Evolutionary conservation across 2,329 filamentous ascomycete species (phyloP), one percentile per base, ranked within the genome.

Genomic region (Lomentospora prolificans): DNA sequence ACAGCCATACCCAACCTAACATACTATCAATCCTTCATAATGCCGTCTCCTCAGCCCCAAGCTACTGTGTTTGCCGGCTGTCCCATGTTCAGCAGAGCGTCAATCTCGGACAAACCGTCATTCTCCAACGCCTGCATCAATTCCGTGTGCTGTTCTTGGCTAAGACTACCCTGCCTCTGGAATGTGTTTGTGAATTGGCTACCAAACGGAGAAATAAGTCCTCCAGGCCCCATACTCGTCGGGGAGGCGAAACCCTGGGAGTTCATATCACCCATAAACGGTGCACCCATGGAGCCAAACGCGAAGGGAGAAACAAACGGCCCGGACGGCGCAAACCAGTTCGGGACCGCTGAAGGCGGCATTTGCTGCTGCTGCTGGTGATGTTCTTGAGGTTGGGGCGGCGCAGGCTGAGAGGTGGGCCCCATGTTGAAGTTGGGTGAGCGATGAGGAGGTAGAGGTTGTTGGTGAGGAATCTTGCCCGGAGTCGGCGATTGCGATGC

Each of bases 81-180:
- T 55, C 58, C 28, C 69, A 70, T 71, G 53, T 70, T 81, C 61
- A 86, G 68, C 56, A 82, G 81, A 12, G 75, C 75, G 60, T 85
- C 77, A 61, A 86, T 84, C 53, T 85, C 82, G 25, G 72, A 73
- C 65, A 84, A 71, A 0, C 82, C 83, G 60, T 86, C 80, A 61
- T 75, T 87, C 67, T 94, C 87, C 31, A 95, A 77, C 51, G 84
- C 84, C 56, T 85, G 82, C 86, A 95, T 90, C 36, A 95, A 74
- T 72, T 95, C 88, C 60, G 85, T 72, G 69, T 94, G 89, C 69
- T 95, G 89, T 64, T 89, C 81, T 60, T 90, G 86, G 58, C 84
- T 91, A 30, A 95, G 73, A 58, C 78, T 87, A 60, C 84, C 89
- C 63, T 82, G 82, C 58, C 77, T 79, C 65, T 80, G 41, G 31